Base-by-base conservation (phyloP, 176 grass and related monocot genomes). In the Aegilops umbellulata region DNA sequence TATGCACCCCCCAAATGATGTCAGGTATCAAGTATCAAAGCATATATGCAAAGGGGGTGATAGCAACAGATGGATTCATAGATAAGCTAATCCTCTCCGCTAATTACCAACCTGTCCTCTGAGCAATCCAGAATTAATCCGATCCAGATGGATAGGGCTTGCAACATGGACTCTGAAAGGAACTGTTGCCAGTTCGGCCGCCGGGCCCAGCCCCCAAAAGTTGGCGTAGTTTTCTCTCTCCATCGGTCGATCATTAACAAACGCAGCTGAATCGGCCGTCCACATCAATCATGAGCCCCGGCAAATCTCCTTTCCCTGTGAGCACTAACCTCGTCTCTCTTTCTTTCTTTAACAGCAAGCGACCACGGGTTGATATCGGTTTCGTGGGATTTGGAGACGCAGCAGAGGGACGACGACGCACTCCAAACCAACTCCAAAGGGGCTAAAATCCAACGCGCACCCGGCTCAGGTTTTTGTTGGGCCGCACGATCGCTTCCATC, bases 281-380 rank as follows among this genome's bases (percentile, higher is more conserved):
- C 5, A 72, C 27, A 19, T 88, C 86, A 79, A 58, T 58, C 79
- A 42, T 70, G 47, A 83, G 75, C 9, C 67, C 46, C n/a, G 76
- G 76, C 49, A 91, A 87, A 84, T 87, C 46, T 83, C 49, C 67
- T n/a, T 29, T 62, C 62, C 14, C 15, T 69, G 58, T 20, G 15
- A 65, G 85, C 46, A 47, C 67, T 27, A 76, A 60, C n/a, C 62
- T 60, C 2, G 8, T 26, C 22, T n/a, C 30, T 32, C 58, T 87
- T 87, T 32, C 58, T 87, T 87, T 75, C 80, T 90, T 87, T 70
- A 84, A 76, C 69, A 65, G 8, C 61, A 89, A 76, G 88, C 77
- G 76, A 89, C 62, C 16, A 16, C 51, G 73, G 17, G 67, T 14
- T 75, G 82, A 60, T 57, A 17, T 42, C 41, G 41, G 10, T 51